A percentile compares a stretch with the other conserved stretches of the same genome.
Conservation (phyloP, 495 filamentous ascomycete species). For the Penicillium lividum region DNA sequence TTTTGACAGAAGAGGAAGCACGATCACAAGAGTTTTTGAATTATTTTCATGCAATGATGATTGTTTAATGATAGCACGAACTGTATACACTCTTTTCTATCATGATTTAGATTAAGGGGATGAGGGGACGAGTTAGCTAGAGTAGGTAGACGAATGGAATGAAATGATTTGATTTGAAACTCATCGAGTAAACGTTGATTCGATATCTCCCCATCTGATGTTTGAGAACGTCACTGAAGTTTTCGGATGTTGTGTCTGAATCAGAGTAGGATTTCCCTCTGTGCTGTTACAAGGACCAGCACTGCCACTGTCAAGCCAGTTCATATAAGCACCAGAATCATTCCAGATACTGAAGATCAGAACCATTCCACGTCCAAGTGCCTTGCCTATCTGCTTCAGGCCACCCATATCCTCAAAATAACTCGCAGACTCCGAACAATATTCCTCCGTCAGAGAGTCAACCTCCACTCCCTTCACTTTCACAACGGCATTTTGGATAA, state of each 20-base stretch:
- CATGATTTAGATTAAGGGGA: conserved; percentile 6
- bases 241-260: conserved; percentile 29
- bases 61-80: conserved; percentile 26
- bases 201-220: conserved; percentile 40
- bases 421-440: conserved; percentile 20
- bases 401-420: conserved; percentile 27
- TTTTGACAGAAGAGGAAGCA: background rate
- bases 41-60: conserved; percentile 16
- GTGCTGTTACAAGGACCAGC: conserved; percentile 61
- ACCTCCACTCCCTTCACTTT: conserved; percentile 15
- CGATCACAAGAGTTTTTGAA: conserved; percentile 6
- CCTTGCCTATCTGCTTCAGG: conserved; percentile 31
- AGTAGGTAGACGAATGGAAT: conserved; percentile 14
- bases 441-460: conserved; percentile 30
- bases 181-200: conserved; percentile 25
- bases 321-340: conserved; percentile 58
- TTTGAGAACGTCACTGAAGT: conserved; percentile 39
- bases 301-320: conserved; percentile 59
- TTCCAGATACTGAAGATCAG: conserved; percentile 67
- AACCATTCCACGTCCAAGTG: conserved; percentile 62
- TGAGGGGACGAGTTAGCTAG: conserved; percentile 7
- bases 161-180: conserved; percentile 6
- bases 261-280: conserved; percentile 32
- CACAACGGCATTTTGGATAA: conserved; percentile 43
- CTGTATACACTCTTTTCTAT: conserved; percentile 30